Percentiles rank a stretch among this genome's conserved stretches.
phyloP scores from a whole-genome alignment of 2,329 filamentous ascomycete genomes.

The Fusarium humuli region DNA sequence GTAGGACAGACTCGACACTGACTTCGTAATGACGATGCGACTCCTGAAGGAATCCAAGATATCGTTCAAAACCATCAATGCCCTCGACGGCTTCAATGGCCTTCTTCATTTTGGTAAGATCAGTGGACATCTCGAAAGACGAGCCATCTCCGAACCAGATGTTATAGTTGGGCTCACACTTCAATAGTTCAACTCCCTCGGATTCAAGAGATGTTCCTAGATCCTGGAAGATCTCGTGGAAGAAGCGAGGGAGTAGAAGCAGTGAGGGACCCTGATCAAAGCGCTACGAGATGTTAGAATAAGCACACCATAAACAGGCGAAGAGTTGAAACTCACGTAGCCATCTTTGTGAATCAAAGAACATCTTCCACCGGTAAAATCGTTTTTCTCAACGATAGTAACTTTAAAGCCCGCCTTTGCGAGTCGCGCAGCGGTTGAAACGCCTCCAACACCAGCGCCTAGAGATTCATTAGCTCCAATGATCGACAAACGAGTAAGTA shows the following conservation, averaged over 20 bases:
- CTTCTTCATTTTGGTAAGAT: conserved; percentile 75
- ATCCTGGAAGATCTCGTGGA: conserved; percentile 75
- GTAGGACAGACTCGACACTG: conserved; percentile 72
- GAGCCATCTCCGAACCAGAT: conserved; percentile 78
- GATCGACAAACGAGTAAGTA: fast-evolving
- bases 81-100: conserved; percentile 81
- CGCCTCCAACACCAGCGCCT: conserved; percentile 78
- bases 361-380: conserved; percentile 77
- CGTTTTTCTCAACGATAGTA: conserved; percentile 83
- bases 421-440: conserved; percentile 77
- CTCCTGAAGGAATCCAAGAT: conserved; percentile 74
- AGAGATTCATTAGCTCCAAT: conserved; percentile 1
- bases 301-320: fast-evolving
- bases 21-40: conserved; percentile 77
- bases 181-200: conserved; percentile 75
- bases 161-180: conserved; percentile 81
- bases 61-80: conserved; percentile 76
- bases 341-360: conserved; percentile 71
- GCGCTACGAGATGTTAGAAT: conserved; percentile 55
- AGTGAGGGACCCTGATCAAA: conserved; percentile 84
- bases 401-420: conserved; percentile 76
- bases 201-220: conserved; percentile 73
- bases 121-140: conserved; percentile 72
- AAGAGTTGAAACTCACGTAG: conserved; percentile 45
- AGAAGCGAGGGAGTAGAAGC: conserved; percentile 76